Percentiles rank a stretch among this genome's conserved stretches.
These are phyloP conservation scores for Pseudoscleropodium purum DNA, from an alignment of 225 moss, liverwort and hornwort genomes.

Conservation along the genomic window DNA sequence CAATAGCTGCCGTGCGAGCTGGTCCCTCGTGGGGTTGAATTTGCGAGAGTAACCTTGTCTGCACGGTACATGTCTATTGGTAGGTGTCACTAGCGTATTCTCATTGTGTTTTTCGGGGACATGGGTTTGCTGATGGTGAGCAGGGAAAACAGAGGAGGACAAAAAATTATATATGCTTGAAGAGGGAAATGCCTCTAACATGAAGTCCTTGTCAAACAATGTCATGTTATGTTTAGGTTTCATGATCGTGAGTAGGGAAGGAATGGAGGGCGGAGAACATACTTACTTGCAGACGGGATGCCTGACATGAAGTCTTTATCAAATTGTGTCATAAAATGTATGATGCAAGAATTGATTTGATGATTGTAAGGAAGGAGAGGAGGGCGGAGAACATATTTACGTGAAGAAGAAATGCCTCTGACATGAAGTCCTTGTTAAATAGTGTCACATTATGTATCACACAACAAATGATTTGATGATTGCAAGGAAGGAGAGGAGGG, in stretches of 20 bases:
- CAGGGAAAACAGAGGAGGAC: not conserved
- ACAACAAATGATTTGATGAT: not conserved
- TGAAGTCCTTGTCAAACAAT: not conserved
- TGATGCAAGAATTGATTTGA: not conserved
- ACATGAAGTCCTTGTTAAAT: not conserved
- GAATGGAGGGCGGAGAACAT: not conserved
- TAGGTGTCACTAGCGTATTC: not conserved
- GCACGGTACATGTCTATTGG: not conserved
- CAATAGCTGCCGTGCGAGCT: not conserved
- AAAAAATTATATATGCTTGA: not conserved
- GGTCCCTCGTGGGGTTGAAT: not conserved
- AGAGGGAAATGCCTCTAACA: not conserved
- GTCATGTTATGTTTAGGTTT: not conserved
- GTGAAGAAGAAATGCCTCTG: not conserved
- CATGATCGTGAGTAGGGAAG: not conserved
- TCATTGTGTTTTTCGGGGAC: not conserved
- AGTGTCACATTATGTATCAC: not conserved
- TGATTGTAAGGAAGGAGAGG: not conserved
- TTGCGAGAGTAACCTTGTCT: not conserved
- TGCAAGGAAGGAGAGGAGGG: not conserved
- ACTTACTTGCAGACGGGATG: not conserved
- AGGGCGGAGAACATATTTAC: not conserved
- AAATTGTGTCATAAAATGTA: not conserved
- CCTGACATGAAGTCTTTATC: not conserved
- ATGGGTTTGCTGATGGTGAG: not conserved